These are phyloP conservation scores for Cupressus sempervirens DNA, from an alignment of 75 land plant species.

Conservation along the genomic window DNA sequence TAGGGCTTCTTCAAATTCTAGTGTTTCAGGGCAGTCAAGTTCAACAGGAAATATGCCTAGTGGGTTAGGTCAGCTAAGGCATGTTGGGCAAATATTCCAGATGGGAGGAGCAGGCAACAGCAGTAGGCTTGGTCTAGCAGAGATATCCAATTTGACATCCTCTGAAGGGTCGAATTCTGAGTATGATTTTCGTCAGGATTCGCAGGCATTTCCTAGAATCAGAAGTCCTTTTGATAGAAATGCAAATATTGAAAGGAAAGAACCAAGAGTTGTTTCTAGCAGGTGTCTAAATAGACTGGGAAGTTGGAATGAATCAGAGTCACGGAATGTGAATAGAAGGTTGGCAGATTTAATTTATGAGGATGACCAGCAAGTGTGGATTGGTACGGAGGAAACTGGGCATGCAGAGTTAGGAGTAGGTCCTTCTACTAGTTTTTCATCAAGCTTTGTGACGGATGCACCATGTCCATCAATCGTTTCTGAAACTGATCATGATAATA, in stretches of 20 bases:
- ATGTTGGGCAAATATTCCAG: neutral
- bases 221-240: neutral
- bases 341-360: slow-evolving; percentile 5
- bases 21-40: neutral
- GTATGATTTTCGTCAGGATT: neutral
- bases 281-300: neutral
- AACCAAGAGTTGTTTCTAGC: neutral
- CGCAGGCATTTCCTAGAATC: neutral
- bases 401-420: neutral
- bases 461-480: neutral
- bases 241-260: neutral
- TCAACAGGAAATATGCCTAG: neutral
- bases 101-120: neutral
- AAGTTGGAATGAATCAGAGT: neutral
- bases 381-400: neutral
- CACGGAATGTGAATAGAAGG: neutral
- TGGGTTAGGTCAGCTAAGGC: neutral
- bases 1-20: neutral
- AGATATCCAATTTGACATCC: neutral
- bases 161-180: neutral
- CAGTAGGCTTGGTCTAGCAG: neutral
- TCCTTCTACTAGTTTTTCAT: neutral
- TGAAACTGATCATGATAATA: neutral
- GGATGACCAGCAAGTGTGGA: neutral
- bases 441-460: neutral